phyloP scores from a whole-genome alignment of 2,329 filamentous ascomycete species.

The Apiospora hydei region DNA sequence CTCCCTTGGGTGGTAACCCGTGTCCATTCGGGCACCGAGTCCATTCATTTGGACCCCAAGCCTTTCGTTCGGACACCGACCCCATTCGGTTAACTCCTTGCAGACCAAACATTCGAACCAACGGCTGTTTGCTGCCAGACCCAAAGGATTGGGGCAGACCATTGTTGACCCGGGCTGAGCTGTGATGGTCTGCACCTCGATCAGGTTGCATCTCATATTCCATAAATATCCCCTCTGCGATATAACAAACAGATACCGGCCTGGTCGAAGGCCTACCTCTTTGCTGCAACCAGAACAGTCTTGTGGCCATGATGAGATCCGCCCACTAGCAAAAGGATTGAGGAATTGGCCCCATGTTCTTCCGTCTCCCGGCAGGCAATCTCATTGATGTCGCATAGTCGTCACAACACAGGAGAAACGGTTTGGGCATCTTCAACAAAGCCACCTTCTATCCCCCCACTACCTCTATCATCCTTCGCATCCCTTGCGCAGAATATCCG shows the following conservation, averaged over 20 bases:
- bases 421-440: constrained; percentile 2
- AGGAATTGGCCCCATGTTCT: constrained; percentile 4
- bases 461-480: background rate
- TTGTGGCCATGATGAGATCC: background rate
- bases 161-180: constrained; percentile 1
- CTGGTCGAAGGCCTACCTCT: background rate
- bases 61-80: no score
- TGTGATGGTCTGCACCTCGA: background rate
- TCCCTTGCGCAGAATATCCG: background rate
- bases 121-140: background rate
- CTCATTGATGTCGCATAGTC: background rate
- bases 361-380: constrained; percentile 10
- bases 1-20: background rate
- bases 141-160: background rate
- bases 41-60: no score
- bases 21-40: background rate
- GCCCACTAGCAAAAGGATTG: background rate
- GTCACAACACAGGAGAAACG: background rate
- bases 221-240: background rate
- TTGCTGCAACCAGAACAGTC: background rate
- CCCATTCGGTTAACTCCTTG: background rate
- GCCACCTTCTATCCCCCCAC: background rate
- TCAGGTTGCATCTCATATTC: background rate
- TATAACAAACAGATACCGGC: background rate
- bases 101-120: background rate